Base-by-base conservation (phyloP, 441 rosid genomes). In the Erodium trifolium region DNA sequence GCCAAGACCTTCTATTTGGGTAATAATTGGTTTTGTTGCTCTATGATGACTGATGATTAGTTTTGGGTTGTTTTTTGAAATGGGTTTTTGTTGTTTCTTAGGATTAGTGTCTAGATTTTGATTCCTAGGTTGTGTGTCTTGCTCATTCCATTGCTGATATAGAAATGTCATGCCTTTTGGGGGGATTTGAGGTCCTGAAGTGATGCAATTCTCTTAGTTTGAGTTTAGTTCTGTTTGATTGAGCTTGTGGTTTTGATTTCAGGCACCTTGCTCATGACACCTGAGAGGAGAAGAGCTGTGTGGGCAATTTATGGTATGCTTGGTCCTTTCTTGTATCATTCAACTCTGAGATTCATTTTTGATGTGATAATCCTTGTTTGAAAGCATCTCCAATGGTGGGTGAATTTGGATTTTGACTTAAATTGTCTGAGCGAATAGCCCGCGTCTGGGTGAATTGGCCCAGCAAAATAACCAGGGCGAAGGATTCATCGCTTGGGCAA, bases 281-380 rank as follows among this genome's bases (percentile, higher is more conserved):
- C 84, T 1, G 84, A 82, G 68, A 43, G 85, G 70, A 72, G 82
- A 64, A 80, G 72, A 69, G 88, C 88, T 57, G 72, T 84, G 4
- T 84, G 88, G 88, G 86, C 88, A 13, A 82, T 84, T 51, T 84
- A 80, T 23, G 88, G 88, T 83, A 67, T 29, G 79, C 75, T 57
- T 7, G 23, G 67, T 39, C 11, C 18, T 35, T 16, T 23, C n/a
- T 5, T 62, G 5, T 13, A 8, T 45, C 31, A 6, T 51, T 2
- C 18, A 6, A 3, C 35, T 18, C 9, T 18, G 65, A 19, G 10
- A 53, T n/a, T 14, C 60, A 39, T n/a, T 53, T 39, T 39, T 39
- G 8, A 0, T 16, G 19, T 53, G 2, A 53, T 53, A 51, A 4
- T 51, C n/a, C 57, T 51, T 51, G 18, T 2, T 0, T 0, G 2